Conservation (phyloP, 192 early-diverging fungal genomes). For the Linnemannia zychae region DNA sequence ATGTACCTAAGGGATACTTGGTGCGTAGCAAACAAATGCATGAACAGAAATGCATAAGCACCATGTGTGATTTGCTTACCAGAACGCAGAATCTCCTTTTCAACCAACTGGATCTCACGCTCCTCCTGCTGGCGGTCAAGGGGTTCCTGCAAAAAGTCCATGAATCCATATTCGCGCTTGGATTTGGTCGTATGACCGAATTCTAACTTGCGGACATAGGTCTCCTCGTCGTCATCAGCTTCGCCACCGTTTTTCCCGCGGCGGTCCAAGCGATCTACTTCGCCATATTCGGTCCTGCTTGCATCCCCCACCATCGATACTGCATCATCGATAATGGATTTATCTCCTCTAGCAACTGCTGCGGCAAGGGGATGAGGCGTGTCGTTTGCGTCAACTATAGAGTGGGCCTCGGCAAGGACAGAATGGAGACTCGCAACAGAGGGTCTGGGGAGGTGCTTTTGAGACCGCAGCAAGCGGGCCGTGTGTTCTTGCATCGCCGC, state of each 20-base stretch:
- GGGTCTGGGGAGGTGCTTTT: constrained; percentile 17
- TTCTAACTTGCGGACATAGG: background rate
- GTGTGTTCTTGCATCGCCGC: constrained; percentile 29
- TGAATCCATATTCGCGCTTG: constrained; percentile 2
- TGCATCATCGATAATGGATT: background rate
- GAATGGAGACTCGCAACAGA: constrained; percentile 36
- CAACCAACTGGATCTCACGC: constrained; percentile 38
- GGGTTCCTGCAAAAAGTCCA: constrained; percentile 19
- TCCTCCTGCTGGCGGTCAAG: constrained; percentile 22
- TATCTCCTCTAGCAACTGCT: background rate
- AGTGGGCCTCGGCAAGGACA: constrained; percentile 29
- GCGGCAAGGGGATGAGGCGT: background rate
- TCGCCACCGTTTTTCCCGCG: background rate
- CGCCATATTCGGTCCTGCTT: background rate
- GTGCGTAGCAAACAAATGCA: background rate
- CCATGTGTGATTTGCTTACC: constrained; percentile 8
- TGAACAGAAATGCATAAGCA: background rate
- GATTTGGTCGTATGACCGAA: background rate
- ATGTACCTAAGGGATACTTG: no score
- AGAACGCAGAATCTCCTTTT: constrained; percentile 43
- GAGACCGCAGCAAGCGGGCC: background rate
- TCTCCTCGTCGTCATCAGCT: background rate
- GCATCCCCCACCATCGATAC: background rate
- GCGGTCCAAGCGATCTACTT: background rate
- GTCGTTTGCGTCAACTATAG: background rate